Conservation (phyloP, 768 basidiomycete genomes). For the Trametes coccinea region DNA sequence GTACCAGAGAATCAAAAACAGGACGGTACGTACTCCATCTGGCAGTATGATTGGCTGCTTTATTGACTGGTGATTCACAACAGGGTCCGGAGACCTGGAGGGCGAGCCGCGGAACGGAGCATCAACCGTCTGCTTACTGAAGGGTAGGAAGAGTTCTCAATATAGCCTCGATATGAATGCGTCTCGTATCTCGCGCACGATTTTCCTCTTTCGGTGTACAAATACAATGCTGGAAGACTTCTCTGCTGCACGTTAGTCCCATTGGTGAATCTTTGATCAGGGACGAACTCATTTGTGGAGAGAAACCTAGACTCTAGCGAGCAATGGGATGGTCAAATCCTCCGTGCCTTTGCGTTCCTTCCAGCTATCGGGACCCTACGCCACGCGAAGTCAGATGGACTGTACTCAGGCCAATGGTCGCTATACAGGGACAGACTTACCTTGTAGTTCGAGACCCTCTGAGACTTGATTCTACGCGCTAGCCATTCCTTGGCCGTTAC, state of each 20-base stretch:
- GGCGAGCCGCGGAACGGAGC: slow-evolving; percentile 19
- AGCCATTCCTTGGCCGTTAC: slow-evolving; percentile 45
- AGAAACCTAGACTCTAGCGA: no score
- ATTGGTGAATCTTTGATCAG: no score
- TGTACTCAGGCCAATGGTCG: no score
- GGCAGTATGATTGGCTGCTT: background rate
- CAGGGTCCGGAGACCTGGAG: slow-evolving; percentile 21
- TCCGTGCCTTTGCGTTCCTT: slow-evolving; percentile 27
- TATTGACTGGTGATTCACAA: no score
- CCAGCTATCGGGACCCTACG: slow-evolving; percentile 29
- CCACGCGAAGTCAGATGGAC: background rate
- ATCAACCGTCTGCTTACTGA: background rate
- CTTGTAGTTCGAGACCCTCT: background rate
- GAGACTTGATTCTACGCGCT: slow-evolving; percentile 35
- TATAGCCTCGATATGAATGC: no score
- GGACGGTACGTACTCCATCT: slow-evolving; percentile 10
- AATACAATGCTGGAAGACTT: background rate
- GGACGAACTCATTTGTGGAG: no score
- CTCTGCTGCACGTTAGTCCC: no score
- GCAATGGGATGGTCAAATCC: slow-evolving; percentile 2
- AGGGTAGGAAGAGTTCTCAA: background rate
- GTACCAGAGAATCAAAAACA: slow-evolving; percentile 32
- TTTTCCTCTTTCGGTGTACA: background rate
- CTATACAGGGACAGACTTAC: background rate
- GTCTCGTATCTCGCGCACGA: background rate